Conservation (phyloP, 2,329 filamentous ascomycete genomes). For the Geosmithia putterillii region DNA sequence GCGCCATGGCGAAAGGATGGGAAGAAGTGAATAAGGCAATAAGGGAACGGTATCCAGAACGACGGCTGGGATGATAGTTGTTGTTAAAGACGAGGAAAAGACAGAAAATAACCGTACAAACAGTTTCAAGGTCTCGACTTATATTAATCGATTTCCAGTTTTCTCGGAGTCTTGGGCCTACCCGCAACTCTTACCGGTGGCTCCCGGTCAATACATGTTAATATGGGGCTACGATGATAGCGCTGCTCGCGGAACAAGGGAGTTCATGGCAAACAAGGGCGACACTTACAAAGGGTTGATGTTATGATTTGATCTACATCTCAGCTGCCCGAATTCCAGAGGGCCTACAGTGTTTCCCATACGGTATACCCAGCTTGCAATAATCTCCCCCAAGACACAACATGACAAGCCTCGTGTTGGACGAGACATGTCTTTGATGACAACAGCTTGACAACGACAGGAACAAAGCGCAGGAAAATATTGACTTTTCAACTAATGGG, state of each 20-base stretch:
- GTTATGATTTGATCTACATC: not conserved
- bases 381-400: not conserved
- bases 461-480: not conserved
- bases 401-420: not conserved
- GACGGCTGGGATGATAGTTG: not conserved
- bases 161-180: not conserved
- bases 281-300: not conserved
- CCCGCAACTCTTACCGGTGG: not conserved
- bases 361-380: not conserved
- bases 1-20: not conserved
- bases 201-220: not conserved
- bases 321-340: not conserved
- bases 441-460: not conserved
- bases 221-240: not conserved
- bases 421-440: not conserved
- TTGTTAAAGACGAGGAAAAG: not conserved
- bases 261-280: not conserved
- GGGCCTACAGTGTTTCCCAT: not conserved
- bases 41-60: not conserved
- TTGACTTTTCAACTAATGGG: not conserved
- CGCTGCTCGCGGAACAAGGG: not conserved
- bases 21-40: not conserved
- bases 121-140: not conserved
- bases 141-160: not conserved
- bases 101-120: not conserved